Percentiles rank a stretch among this genome's conserved stretches.
Conservation (phyloP, 495 filamentous ascomycete genomes). For the Trypethelium eluteriae region DNA sequence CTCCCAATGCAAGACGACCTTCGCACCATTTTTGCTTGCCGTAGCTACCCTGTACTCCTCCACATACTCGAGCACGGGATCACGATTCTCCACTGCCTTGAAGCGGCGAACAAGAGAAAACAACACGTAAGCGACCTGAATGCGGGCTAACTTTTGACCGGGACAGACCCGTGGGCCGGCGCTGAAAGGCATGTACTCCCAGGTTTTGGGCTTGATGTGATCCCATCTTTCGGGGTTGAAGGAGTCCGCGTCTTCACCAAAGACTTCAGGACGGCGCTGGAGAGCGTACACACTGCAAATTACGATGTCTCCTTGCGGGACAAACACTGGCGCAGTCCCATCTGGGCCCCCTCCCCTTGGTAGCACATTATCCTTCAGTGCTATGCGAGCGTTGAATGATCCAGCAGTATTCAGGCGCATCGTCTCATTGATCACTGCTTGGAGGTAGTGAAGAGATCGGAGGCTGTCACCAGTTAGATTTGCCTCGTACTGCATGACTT, state of each 20-base stretch:
- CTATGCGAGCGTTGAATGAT: slow-evolving; percentile 28
- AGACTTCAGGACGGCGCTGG: slow-evolving; percentile 52
- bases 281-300: slow-evolving; percentile 26
- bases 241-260: slow-evolving; percentile 67
- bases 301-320: slow-evolving; percentile 26
- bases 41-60: slow-evolving; percentile 12
- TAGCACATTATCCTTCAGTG: slow-evolving; percentile 29
- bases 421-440: slow-evolving; percentile 31
- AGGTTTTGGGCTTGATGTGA: slow-evolving; percentile 8
- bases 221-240: slow-evolving; percentile 72
- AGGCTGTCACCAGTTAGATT: slow-evolving; percentile 28
- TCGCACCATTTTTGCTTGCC: slow-evolving; percentile 13
- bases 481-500: neutral
- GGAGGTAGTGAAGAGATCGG: slow-evolving; percentile 26
- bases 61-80: neutral
- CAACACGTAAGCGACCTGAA: neutral
- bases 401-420: slow-evolving; percentile 29
- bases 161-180: slow-evolving; percentile 36
- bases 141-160: neutral
- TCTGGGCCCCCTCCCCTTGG: slow-evolving; percentile 32
- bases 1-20: neutral
- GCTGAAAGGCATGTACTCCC: slow-evolving; percentile 39
- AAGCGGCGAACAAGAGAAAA: neutral
- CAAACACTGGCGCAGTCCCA: slow-evolving; percentile 29
- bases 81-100: neutral